A percentile compares a stretch with the other conserved stretches of the same genome.
Evolutionary conservation across 1,284 basidiomycete species (phyloP).

Genomic region (Pterula multifida): DNA sequence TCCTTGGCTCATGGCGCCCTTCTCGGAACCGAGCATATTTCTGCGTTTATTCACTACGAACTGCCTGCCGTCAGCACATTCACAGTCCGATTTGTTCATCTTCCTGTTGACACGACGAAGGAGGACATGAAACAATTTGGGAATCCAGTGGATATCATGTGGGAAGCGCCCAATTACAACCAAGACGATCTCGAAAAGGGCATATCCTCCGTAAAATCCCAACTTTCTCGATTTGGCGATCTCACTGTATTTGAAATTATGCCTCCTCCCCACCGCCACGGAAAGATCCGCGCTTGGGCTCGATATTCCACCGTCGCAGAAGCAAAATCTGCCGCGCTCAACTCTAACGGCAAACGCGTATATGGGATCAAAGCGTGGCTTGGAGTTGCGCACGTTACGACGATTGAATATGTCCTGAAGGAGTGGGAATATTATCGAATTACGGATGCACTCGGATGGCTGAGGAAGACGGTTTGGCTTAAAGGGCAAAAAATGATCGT

Average conservation of each 20-base stretch:
- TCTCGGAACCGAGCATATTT: slow-evolving; percentile 25
- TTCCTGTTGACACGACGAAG: slow-evolving; percentile 33
- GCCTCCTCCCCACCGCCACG: slow-evolving; percentile 38
- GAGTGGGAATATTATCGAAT: slow-evolving; percentile 14
- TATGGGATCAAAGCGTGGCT: slow-evolving; percentile 28
- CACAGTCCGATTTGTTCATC: slow-evolving; percentile 42
- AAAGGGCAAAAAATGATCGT: slow-evolving; percentile 16
- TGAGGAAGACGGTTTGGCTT: slow-evolving; percentile 12
- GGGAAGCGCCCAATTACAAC: slow-evolving; percentile 36
- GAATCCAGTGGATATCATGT: slow-evolving; percentile 33
- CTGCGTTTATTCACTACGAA: slow-evolving; percentile 36
- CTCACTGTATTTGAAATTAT: slow-evolving; percentile 31
- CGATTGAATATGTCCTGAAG: slow-evolving; percentile 21
- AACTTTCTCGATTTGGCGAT: slow-evolving; percentile 26
- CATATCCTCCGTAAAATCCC: background rate
- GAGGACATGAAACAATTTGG: slow-evolving; percentile 33
- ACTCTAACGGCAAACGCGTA: slow-evolving; percentile 31
- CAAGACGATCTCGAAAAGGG: slow-evolving; percentile 10
- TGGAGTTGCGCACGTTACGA: slow-evolving; percentile 34
- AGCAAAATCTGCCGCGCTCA: slow-evolving; percentile 34
- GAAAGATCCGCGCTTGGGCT: slow-evolving; percentile 38
- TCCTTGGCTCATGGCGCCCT: slow-evolving; percentile 21
- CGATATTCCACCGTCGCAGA: slow-evolving; percentile 34
- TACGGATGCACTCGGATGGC: background rate
- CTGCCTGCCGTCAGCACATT: slow-evolving; percentile 40